Base-by-base conservation (phyloP, 176 grass and related monocot species). In the Oryza punctata region DNA sequence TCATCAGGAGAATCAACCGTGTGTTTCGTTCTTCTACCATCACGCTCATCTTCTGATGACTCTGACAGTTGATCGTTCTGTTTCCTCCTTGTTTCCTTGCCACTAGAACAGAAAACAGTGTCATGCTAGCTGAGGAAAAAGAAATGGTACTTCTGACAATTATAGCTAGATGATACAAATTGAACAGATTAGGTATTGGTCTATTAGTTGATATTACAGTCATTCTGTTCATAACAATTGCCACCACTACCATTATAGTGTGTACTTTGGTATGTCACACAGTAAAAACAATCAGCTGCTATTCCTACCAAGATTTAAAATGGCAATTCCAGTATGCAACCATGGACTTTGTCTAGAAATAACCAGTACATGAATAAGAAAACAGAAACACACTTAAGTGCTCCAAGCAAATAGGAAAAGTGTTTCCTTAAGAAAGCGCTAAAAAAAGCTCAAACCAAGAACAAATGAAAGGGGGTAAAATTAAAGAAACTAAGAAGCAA, bases 1-100 rank as follows among this genome's bases (percentile, higher is more conserved):
- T 28, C 75, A 4, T 76, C 63, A 10, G 67, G 41, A 47, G 75
- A 84, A 81, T 85, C 45, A 38, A 10, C 46, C 59, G 54, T 78
- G 30, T 0, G 30, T 10, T 46, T 54, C 44, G 32, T 85, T 78
- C 21, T 87, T 86, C 65, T 85, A 81, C 66, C 69, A 84, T 30
- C 82, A 88, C 44, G 74, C 67, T 86, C 87, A 30, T 52, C 74
- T 70, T 87, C 85, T 77, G 86, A 84, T 65, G 78, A 92, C 45
- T 81, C 69, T 85, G 78, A 80, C 30, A 74, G 68, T 82, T 69
- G 74, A 54, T 40, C n/a, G 3, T 50, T 23, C 28, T 76, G 64
- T 46, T 87, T 88, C 82, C 67, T 92, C 28, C 41, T 27, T 19
- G 78, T 27, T 47, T 76, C 85, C 69, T 69, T 90, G 65, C 74